Percentiles rank a stretch among this genome's conserved stretches.
Conservation (phyloP, 163 green algal genomes). For the Chlamydomonas reinhardtii region DNA sequence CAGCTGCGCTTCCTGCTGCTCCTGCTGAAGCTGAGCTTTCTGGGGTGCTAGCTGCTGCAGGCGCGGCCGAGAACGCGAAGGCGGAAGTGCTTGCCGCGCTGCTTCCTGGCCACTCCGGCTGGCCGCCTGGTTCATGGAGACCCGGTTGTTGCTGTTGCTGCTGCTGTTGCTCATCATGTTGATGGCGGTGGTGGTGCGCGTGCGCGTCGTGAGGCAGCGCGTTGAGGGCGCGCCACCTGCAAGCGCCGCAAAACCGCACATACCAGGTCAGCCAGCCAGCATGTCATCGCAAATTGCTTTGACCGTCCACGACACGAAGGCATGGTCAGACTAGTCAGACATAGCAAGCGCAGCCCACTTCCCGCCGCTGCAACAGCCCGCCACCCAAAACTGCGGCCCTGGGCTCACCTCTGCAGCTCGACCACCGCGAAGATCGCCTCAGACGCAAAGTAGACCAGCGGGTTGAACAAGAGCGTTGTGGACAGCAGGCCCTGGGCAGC, state of each 20-base stretch:
- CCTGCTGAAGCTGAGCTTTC: no score
- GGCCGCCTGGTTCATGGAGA: no score
- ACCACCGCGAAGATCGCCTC: not conserved
- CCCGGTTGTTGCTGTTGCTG: not conserved
- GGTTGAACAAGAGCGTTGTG: not conserved
- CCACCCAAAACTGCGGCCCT: not conserved
- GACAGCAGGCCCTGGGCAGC: not conserved
- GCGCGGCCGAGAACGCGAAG: no score
- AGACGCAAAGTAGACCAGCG: not conserved
- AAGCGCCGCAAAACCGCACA: no score
- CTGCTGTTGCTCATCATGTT: no score
- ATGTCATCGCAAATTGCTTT: no score
- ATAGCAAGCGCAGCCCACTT: no score
- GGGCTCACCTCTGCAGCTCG: not conserved
- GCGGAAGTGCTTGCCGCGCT: no score
- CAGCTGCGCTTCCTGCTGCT: no score
- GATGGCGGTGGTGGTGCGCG: not conserved
- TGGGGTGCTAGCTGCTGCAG: not conserved
- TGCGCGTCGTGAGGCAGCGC: not conserved
- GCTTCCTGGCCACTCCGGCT: not conserved
- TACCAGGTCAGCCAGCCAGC: no score
- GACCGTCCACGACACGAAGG: no score
- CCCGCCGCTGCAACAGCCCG: not conserved
- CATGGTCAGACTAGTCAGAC: no score
- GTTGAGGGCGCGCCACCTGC: not conserved